phyloP scores from a whole-genome alignment of 305 asterid species.

The Rubia tinctorum region DNA sequence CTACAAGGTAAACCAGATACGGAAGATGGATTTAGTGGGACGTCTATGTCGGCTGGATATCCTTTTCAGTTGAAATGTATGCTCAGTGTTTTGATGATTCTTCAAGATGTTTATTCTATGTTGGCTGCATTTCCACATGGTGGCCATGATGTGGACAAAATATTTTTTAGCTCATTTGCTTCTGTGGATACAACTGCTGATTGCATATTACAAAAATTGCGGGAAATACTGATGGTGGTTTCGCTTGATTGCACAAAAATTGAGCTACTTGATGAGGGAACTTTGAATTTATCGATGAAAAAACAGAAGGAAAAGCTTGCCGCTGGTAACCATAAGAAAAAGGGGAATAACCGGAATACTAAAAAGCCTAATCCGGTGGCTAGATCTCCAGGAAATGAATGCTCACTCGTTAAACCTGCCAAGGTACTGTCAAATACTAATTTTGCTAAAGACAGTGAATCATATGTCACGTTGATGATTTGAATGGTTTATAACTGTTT shows the following conservation, averaged over 20 bases:
- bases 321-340: slow-evolving; percentile 64
- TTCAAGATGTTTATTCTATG: slow-evolving; percentile 60
- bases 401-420: slow-evolving; percentile 32
- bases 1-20: slow-evolving; percentile 30
- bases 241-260: slow-evolving; percentile 89
- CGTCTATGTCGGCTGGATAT: slow-evolving; percentile 33
- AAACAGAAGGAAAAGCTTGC: slow-evolving; percentile 59
- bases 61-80: slow-evolving; percentile 42
- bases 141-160: slow-evolving; percentile 43
- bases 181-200: slow-evolving; percentile 72
- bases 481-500: slow-evolving; percentile 54
- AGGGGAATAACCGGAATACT: slow-evolving; percentile 54
- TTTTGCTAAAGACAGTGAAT: slow-evolving; percentile 16
- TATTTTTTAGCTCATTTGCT: slow-evolving; percentile 80
- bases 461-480: slow-evolving; percentile 32
- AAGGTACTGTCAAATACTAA: slow-evolving; percentile 48
- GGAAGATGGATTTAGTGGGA: slow-evolving; percentile 28
- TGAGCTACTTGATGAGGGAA: slow-evolving; percentile 83
- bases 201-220: slow-evolving; percentile 62
- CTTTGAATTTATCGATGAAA: slow-evolving; percentile 33
- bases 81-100: slow-evolving; percentile 61
- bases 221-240: slow-evolving; percentile 75
- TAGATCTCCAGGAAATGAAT: slow-evolving; percentile 45
- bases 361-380: slow-evolving; percentile 58
- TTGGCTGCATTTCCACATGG: slow-evolving; percentile 48